Evolutionary conservation across 106 monocot species (phyloP), one percentile per base, ranked within the genome.

Genomic region (Vanilla planifolia): DNA sequence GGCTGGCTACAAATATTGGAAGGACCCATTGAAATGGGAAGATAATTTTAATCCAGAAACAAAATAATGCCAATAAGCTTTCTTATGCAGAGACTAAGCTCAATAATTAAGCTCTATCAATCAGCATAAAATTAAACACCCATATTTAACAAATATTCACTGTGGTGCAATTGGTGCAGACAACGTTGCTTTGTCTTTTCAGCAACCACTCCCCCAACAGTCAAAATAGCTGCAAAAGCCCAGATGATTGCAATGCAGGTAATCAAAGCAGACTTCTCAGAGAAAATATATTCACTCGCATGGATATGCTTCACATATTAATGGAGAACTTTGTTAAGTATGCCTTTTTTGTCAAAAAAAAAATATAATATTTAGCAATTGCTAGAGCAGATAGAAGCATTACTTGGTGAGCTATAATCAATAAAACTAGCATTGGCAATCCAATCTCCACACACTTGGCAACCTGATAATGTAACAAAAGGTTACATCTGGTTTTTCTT

Each of bases 391-490:
- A 61, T 6, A 55, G 9, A 55, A 55, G 3, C 14, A 21, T 61
- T 70, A 82, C 90, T 60, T 90, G 90, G 44, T 85, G 90, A 28
- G 67, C 35, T 7, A 76, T 24, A 24, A 88, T 78, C 29, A 79
- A 61, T 22, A 89, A 59, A 59, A 95, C 73, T 50, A 95, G 73
- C 94, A 95, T 89, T 7, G 89, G 94, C 55, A 95, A 51, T 43
- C 94, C 94, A 60, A 95, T 80, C 75, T 95, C 94, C 63, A 95
- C 94, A 67, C 94, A 95, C 71, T 95, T 89, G 39, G 73, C 94
- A 25, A 95, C 72, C 94, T 95, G 51, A 69, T 66, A 10, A 55
- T 13, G 30, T 28, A 24, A 43, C 9, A 45, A 23, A n/a, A 27
- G 4, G 32, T 41, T 32, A 67, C 11, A 9, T 8, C 8, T 20